phyloP scores from a whole-genome alignment of 441 rosid genomes.

The Euphorbia schlechtendalii region DNA sequence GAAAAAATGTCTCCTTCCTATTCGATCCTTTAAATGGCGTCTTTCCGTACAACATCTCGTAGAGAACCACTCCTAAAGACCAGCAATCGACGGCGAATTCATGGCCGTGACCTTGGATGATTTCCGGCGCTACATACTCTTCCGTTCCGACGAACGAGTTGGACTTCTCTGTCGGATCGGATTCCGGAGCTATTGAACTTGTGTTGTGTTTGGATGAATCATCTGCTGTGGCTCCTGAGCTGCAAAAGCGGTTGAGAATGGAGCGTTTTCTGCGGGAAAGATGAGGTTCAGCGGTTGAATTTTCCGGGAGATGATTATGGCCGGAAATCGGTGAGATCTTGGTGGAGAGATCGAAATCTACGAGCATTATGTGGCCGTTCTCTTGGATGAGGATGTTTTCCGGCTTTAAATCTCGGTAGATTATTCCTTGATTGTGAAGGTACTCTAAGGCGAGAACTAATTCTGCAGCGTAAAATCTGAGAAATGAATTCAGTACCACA shows the following conservation, averaged over 20 bases:
- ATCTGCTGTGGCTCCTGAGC: conserved; percentile 37
- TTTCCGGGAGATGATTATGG: conserved; percentile 11
- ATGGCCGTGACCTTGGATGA: conserved; percentile 62
- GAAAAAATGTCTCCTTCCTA: conserved; percentile 59
- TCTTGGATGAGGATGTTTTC: conserved; percentile 88
- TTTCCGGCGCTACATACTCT: conserved; percentile 83
- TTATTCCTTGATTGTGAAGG: conserved; percentile 79
- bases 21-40: conserved; percentile 66
- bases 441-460: conserved; percentile 73
- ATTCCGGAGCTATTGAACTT: not conserved
- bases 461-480: conserved; percentile 86
- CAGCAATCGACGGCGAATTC: conserved; percentile 78
- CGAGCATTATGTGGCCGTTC: conserved; percentile 91
- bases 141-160: conserved; percentile 91
- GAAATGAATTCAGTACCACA: conserved; percentile 4
- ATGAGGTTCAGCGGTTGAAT: not conserved
- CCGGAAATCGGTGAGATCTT: conserved; percentile 37
- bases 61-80: conserved; percentile 67
- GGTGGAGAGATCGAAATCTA: conserved; percentile 90
- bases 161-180: conserved; percentile 37
- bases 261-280: conserved; percentile 20
- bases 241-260: conserved; percentile 25
- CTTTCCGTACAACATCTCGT: conserved; percentile 73
- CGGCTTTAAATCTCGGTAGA: conserved; percentile 87
- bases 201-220: too few relatives aligned